These are phyloP conservation scores for Aspergillus egyptiacus DNA, from an alignment of 495 filamentous ascomycete genomes.

Conservation along the genomic window DNA sequence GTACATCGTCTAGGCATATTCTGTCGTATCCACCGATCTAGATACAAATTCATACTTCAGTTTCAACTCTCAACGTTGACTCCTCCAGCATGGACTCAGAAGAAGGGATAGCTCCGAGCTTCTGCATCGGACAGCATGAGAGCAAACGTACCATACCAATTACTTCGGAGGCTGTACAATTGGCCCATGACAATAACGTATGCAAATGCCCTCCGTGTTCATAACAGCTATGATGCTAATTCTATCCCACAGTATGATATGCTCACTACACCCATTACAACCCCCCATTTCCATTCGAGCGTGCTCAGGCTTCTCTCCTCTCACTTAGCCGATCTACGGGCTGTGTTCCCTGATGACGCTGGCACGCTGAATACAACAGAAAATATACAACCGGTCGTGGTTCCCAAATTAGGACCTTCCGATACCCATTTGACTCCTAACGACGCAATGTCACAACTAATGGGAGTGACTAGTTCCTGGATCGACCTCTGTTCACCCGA, in stretches of 20 bases:
- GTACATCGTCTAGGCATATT: no score
- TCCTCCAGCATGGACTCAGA: slow-evolving; percentile 38
- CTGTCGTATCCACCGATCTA: neutral
- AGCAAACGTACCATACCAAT: slow-evolving; percentile 55
- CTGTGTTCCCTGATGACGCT: slow-evolving; percentile 25
- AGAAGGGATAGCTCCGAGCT: slow-evolving; percentile 54
- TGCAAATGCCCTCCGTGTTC: slow-evolving; percentile 12
- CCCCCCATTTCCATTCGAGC: slow-evolving; percentile 68
- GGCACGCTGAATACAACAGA: slow-evolving; percentile 33
- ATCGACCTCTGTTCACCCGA: slow-evolving; percentile 83
- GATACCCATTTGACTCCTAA: slow-evolving; percentile 72
- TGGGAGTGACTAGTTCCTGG: slow-evolving; percentile 77
- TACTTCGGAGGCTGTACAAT: slow-evolving; percentile 55
- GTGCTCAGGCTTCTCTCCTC: slow-evolving; percentile 60
- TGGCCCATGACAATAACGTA: slow-evolving; percentile 57
- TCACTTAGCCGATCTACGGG: slow-evolving; percentile 40
- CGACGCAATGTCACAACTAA: slow-evolving; percentile 61
- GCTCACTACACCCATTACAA: slow-evolving; percentile 86
- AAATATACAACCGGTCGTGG: slow-evolving; percentile 45
- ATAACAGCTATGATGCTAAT: slow-evolving; percentile 9
- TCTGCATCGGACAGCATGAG: slow-evolving; percentile 85
- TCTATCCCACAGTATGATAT: slow-evolving; percentile 72
- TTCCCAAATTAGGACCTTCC: slow-evolving; percentile 63
- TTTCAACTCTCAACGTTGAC: neutral
- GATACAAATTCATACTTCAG: neutral